These are phyloP conservation scores for Blastobotrys terrestris DNA, from an alignment of 805 yeast genomes.

Conservation along the genomic window DNA sequence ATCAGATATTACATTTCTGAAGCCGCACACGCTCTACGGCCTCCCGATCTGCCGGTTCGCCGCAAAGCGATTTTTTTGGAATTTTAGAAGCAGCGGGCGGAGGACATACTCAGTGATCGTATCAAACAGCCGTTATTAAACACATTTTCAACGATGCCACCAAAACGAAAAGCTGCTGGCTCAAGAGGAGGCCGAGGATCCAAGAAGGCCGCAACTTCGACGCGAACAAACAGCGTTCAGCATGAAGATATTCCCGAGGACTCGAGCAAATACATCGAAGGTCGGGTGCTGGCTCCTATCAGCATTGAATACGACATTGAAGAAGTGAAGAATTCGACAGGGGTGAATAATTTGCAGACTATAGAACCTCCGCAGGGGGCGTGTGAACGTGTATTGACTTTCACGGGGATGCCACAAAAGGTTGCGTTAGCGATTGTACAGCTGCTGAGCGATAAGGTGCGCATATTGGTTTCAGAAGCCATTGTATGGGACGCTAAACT, in stretches of 20 bases:
- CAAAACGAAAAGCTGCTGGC: slow-evolving; percentile 8
- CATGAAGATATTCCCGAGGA: neutral
- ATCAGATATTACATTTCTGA: no score
- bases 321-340: neutral
- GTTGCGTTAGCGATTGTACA: neutral
- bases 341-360: neutral
- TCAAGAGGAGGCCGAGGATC: neutral
- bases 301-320: neutral
- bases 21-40: neutral
- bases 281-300: neutral
- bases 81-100: neutral
- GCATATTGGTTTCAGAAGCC: neutral
- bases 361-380: neutral
- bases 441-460: neutral
- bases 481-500: neutral
- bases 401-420: neutral
- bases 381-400: neutral
- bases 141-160: slow-evolving; percentile 6
- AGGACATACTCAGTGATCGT: neutral
- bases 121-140: neutral
- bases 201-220: neutral
- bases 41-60: neutral
- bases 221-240: neutral
- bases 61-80: neutral
- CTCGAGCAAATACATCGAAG: neutral